Conservation (phyloP, 1,284 basidiomycete species). For the Coriolopsis trogii region DNA sequence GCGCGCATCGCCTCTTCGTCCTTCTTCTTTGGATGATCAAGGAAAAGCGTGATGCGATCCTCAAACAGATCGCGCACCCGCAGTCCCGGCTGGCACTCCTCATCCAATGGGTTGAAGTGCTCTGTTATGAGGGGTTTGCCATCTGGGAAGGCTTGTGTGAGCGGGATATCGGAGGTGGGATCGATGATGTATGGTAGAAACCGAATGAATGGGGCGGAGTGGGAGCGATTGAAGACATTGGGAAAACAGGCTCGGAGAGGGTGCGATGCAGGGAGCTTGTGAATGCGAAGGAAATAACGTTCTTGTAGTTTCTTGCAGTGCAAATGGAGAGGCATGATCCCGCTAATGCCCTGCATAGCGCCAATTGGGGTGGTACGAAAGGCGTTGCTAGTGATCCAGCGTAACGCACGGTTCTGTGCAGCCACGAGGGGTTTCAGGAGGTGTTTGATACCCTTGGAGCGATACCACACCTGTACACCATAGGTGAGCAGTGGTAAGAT, state of each 20-base stretch:
- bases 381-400: constrained; percentile 11
- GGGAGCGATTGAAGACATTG: neutral
- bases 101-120: neutral
- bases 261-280: neutral
- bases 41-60: neutral
- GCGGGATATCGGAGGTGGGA: neutral
- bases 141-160: neutral
- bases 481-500: neutral
- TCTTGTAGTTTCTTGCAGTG: constrained; percentile 2
- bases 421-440: neutral
- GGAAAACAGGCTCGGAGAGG: too few relatives aligned
- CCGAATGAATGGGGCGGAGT: neutral
- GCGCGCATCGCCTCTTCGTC: neutral
- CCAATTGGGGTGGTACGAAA: constrained; percentile 7
- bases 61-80: neutral
- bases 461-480: neutral
- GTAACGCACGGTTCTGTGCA: constrained; percentile 1
- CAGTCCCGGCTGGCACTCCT: neutral
- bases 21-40: constrained; percentile 1
- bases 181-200: neutral
- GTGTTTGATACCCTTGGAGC: neutral
- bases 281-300: neutral
- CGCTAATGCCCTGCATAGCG: neutral
- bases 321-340: neutral
- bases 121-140: neutral